A percentile compares a stretch with the other conserved stretches of the same genome.
phyloP scores from a whole-genome alignment of 1,139 yeast genomes.

The Yamadazyma diddensiae region DNA sequence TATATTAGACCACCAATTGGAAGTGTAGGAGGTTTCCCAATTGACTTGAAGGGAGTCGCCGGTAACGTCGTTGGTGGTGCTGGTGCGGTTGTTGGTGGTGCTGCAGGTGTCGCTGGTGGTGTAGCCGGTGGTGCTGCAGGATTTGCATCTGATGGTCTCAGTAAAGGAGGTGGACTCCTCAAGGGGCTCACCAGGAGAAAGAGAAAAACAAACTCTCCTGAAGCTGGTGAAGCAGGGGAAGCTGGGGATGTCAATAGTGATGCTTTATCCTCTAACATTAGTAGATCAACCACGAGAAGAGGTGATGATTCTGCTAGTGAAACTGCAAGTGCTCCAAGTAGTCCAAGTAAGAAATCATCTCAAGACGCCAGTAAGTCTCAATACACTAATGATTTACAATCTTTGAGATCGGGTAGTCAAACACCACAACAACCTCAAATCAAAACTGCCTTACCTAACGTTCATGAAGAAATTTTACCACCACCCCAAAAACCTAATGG shows the following conservation, averaged over 20 bases:
- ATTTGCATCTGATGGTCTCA: constrained; percentile 42
- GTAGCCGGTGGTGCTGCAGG: constrained; percentile 44
- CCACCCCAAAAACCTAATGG: constrained; percentile 36
- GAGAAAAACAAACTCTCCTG: constrained; percentile 17
- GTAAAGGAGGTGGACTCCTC: constrained; percentile 42
- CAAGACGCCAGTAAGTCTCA: constrained; percentile 11
- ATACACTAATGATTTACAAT: constrained; percentile 22
- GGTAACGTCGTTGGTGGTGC: constrained; percentile 45
- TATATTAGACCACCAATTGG: constrained; percentile 61
- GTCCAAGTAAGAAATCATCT: constrained; percentile 9
- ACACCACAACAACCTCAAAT: constrained; percentile 7
- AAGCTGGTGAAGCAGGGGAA: constrained; percentile 3
- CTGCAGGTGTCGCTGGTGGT: constrained; percentile 22
- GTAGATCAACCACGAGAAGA: constrained; percentile 2
- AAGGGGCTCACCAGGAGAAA: constrained; percentile 31
- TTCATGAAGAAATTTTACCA: constrained; percentile 35
- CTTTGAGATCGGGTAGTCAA: constrained; percentile 21
- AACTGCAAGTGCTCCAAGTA: constrained; percentile 6
- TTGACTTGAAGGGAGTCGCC: constrained; percentile 44
- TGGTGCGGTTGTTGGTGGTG: constrained; percentile 38
- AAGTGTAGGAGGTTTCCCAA: constrained; percentile 37
- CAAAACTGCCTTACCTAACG: constrained; percentile 32
- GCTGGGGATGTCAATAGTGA: not conserved
- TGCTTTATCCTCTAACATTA: not conserved
- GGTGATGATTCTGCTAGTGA: constrained; percentile 6